Percentiles rank a stretch among this genome's conserved stretches.
Evolutionary conservation across 768 basidiomycete species (phyloP).

Genomic region (Pholiota microspora): DNA sequence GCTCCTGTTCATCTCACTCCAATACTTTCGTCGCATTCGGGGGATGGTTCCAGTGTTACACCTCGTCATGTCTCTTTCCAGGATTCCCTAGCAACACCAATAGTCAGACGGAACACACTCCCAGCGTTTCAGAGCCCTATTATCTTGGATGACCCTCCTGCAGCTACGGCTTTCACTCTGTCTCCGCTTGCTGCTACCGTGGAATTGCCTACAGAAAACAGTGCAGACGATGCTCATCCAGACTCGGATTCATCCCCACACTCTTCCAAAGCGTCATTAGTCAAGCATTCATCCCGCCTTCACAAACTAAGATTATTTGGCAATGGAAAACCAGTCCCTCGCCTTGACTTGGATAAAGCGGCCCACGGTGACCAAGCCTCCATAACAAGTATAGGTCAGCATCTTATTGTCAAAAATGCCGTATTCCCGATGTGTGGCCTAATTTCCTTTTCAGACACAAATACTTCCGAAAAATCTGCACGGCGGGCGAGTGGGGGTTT

Average conservation of each 20-base stretch:
- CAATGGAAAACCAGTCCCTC: conserved; percentile 12
- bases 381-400: conserved; percentile 21
- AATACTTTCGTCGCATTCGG: conserved; percentile 18
- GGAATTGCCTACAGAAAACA: conserved; percentile 7
- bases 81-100: conserved; percentile 18
- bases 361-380: conserved; percentile 21
- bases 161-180: conserved; percentile 8
- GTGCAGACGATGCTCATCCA: conserved; percentile 11
- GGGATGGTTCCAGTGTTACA: conserved; percentile 11
- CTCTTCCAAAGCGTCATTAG: conserved; percentile 21
- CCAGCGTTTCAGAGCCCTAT: conserved; percentile 9
- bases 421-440: conserved; percentile 2
- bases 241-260: conserved; percentile 24
- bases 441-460: conserved; percentile 13
- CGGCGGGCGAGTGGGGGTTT: conserved; percentile 21
- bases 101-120: conserved; percentile 21
- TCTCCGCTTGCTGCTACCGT: conserved; percentile 15
- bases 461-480: conserved; percentile 16
- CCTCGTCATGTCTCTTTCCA: conserved; percentile 31
- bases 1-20: conserved; percentile 21
- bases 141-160: background rate
- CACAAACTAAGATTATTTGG: conserved; percentile 25
- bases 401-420: background rate
- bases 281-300: conserved; percentile 19
- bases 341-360: conserved; percentile 15